Evolutionary conservation across 1,284 basidiomycete genomes (phyloP), one percentile per base, ranked within the genome.

Genomic region (Pseudozyma sp.): DNA sequence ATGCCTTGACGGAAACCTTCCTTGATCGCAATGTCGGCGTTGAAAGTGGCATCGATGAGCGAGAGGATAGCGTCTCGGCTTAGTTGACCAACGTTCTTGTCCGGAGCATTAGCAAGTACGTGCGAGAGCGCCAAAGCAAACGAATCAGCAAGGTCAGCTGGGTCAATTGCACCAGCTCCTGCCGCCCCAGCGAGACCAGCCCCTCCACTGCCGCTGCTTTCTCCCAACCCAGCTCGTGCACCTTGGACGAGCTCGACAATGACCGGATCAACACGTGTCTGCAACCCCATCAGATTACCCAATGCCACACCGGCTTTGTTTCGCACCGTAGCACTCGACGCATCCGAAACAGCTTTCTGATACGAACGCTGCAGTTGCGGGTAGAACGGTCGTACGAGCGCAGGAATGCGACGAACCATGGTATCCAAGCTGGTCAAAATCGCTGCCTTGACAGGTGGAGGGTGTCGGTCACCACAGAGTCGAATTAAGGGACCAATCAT

Each of bases 321-420:
- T 54, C 96, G 90, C 34, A 99, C 94, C 18, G 90, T 90, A 2
- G 89, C 87, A 76, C 92, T 93, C 1, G 91, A 89, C 0, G 91
- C 86, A 85, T 99, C 96, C 65, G 91, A 89, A 0, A 93, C 89
- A 42, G 94, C 93, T 87, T 99, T 99, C 86, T 97, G 92, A 83
- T 99, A 99, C 58, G 95, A 97, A 43, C 96, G 90, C 84, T 98
- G 96, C 40, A 99, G 87, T 84, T 99, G 96, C 2, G 96, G 97
- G 88, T 97, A 97, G 91, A 99, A 99, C 0, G 96, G 95, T 84
- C 94, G 94, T 74, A 97, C 94, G 76, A 97, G 93, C 19, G 89
- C 87, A 0, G 96, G 95, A 19, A 98, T 81, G 93, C 76, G 73
- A n/a, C 64, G 68, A 40, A 85, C 72, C 70, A 81, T 81, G 38